phyloP scores from a whole-genome alignment of 192 early-diverging fungal genomes.

The Piromyces finnis region DNA sequence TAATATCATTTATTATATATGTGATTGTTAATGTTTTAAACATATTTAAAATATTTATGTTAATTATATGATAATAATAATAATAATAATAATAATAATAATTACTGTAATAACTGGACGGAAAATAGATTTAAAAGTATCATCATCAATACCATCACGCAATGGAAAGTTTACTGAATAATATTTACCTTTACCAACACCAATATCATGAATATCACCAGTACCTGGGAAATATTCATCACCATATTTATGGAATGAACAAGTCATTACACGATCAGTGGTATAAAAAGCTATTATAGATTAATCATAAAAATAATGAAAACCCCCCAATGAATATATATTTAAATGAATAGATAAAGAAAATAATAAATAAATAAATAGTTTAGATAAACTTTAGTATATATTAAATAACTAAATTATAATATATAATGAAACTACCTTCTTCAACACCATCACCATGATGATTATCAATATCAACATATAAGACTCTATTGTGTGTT shows the following conservation, averaged over 20 bases:
- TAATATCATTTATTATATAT: no score
- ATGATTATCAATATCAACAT: constrained; percentile 94
- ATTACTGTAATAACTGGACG: constrained; percentile 11
- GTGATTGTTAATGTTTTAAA: no score
- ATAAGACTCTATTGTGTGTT: constrained; percentile 68
- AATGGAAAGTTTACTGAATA: constrained; percentile 95
- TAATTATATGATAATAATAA: no score
- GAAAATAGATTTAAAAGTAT: constrained; percentile 47
- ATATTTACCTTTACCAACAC: constrained; percentile 68
- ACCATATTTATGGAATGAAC: constrained; percentile 89
- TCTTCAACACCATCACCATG: constrained; percentile 82
- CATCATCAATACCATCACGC: constrained; percentile 84
- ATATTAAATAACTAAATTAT: no score
- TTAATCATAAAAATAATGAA: no score
- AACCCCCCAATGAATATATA: no score
- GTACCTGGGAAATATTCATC: constrained; percentile 94
- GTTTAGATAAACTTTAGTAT: no score
- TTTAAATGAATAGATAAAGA: no score
- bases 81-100: not conserved
- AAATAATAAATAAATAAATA: no score
- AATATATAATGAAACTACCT: not conserved
- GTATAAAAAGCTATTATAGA: constrained; percentile 72
- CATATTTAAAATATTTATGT: no score
- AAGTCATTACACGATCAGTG: constrained; percentile 85
- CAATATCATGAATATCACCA: constrained; percentile 85